These are phyloP conservation scores for Yarrowia sp. DNA, from an alignment of 805 yeast species.

Conservation along the genomic window DNA sequence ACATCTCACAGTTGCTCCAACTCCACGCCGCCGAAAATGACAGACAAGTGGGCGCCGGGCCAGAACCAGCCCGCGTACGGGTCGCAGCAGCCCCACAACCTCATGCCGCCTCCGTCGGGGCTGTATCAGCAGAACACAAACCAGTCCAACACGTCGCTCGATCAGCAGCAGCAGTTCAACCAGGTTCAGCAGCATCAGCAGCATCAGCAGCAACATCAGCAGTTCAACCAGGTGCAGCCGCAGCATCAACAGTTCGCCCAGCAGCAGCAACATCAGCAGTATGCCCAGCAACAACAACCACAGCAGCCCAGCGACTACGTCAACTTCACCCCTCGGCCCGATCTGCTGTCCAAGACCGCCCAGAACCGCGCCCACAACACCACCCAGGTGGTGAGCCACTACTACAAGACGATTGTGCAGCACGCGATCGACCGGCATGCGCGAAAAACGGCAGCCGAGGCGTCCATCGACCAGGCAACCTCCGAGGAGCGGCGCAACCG, in stretches of 20 bases:
- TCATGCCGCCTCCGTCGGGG: conserved; percentile 26
- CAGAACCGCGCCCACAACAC: conserved; percentile 87
- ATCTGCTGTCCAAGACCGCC: conserved; percentile 69
- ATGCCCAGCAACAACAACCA: conserved; percentile 45
- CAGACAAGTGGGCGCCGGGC: conserved; percentile 24
- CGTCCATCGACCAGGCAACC: conserved; percentile 57
- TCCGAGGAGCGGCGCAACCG: conserved; percentile 81
- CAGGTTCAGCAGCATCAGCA: conserved; percentile 39
- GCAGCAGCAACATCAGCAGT: conserved; percentile 44
- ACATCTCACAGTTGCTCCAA: not conserved
- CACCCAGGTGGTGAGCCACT: conserved; percentile 81
- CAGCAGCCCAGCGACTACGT: conserved; percentile 55
- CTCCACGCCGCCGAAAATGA: not conserved
- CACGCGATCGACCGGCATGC: conserved; percentile 97
- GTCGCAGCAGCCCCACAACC: conserved; percentile 34
- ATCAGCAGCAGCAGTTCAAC: conserved; percentile 28
- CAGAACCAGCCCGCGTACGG: not conserved
- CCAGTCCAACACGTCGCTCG: conserved; percentile 23
- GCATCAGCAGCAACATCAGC: conserved; percentile 41
- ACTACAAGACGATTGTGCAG: conserved; percentile 80
- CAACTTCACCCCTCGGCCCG: conserved; percentile 83
- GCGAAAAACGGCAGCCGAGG: conserved; percentile 85
- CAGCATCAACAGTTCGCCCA: conserved; percentile 39
- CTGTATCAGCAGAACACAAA: conserved; percentile 18
- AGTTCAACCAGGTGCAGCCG: conserved; percentile 40